Evolutionary conservation across 2,329 filamentous ascomycete species (phyloP).

Genomic region (Sporothrix inflata): DNA sequence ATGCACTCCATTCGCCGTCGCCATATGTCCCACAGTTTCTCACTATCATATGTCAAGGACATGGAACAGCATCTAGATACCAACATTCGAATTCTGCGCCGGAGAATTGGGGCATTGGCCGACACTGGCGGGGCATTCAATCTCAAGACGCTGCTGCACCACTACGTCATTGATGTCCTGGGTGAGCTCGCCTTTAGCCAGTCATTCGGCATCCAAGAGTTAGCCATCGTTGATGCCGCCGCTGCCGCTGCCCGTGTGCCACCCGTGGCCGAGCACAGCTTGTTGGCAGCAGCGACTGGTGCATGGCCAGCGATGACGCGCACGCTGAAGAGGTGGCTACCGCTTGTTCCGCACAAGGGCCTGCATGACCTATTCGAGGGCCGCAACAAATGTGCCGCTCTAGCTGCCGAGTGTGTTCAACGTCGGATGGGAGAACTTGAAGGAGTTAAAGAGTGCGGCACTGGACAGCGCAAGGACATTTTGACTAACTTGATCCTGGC

Average conservation of each 20-base stretch:
- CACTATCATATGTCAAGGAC: constrained; percentile 40
- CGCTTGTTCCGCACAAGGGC: constrained; percentile 36
- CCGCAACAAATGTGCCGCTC: constrained; percentile 32
- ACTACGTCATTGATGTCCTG: constrained; percentile 38
- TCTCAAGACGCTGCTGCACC: constrained; percentile 40
- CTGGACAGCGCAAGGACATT: constrained; percentile 39
- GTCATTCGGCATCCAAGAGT: constrained; percentile 39
- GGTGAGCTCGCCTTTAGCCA: constrained; percentile 42
- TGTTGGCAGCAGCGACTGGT: constrained; percentile 40
- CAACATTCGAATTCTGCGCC: constrained; percentile 39
- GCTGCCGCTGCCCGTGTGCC: constrained; percentile 39
- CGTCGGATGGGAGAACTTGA: constrained; percentile 29
- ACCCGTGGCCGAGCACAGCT: constrained; percentile 42
- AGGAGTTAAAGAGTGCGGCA: background rate
- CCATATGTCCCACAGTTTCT: constrained; percentile 42
- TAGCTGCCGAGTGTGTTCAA: constrained; percentile 35
- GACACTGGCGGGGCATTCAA: constrained; percentile 36
- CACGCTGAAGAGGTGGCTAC: constrained; percentile 24
- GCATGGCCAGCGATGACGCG: constrained; percentile 30
- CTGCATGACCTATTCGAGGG: constrained; percentile 36
- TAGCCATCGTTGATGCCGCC: constrained; percentile 14
- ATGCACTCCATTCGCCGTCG: constrained; percentile 36
- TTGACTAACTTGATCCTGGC: constrained; percentile 44
- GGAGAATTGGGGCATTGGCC: constrained; percentile 33
- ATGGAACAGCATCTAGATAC: constrained; percentile 43